Evolutionary conservation across 495 filamentous ascomycete genomes (phyloP).

Genomic region (Lasiosphaeria miniovina): DNA sequence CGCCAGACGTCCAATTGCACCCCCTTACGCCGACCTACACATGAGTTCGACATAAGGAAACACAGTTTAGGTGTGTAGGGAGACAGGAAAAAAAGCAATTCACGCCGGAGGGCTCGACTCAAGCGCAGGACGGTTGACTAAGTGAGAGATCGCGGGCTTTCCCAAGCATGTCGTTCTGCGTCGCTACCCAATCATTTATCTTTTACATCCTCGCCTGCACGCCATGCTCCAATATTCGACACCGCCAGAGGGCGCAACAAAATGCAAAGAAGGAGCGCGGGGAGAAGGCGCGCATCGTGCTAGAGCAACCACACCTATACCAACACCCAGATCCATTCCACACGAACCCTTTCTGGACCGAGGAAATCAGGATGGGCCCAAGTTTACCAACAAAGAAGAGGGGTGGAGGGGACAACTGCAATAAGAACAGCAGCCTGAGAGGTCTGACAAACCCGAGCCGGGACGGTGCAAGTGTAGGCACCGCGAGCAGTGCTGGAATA

Average conservation of each 20-base stretch:
- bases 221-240: constrained; percentile 64
- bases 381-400: constrained; percentile 62
- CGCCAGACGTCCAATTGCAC: neutral
- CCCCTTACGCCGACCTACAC: neutral
- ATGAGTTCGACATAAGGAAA: neutral
- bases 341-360: constrained; percentile 81
- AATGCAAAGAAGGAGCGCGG: constrained; percentile 59
- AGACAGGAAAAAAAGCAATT: neutral
- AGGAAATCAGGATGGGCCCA: constrained; percentile 79
- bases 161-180: constrained; percentile 51
- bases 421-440: constrained; percentile 50
- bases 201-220: constrained; percentile 85
- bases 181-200: constrained; percentile 70
- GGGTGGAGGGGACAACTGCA: constrained; percentile 27
- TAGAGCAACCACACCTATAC: constrained; percentile 69
- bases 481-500: constrained; percentile 25
- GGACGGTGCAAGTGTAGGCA: constrained; percentile 35
- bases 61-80: neutral
- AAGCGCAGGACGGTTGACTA: neutral
- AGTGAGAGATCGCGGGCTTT: neutral
- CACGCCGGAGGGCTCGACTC: neutral
- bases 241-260: constrained; percentile 63
- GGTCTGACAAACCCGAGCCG: constrained; percentile 45
- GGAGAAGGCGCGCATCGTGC: constrained; percentile 56
- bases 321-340: constrained; percentile 76